A percentile compares a stretch with the other conserved stretches of the same genome.
Conservation (phyloP, 1,139 yeast species). For the Geotrichum carabidarum region DNA sequence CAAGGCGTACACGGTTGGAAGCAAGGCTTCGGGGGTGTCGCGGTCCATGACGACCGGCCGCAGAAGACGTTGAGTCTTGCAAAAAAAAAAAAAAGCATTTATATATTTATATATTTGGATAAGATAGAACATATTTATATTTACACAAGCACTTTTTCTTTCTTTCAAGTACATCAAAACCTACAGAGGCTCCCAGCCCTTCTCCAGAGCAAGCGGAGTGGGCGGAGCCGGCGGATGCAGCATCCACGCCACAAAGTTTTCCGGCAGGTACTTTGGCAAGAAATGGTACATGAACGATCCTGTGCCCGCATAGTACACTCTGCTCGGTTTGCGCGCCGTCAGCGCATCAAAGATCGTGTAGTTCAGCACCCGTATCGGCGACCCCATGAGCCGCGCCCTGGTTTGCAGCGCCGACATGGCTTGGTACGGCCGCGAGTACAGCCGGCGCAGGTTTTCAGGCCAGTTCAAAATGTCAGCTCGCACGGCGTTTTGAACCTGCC, state of each 20-base stretch:
- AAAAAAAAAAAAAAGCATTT: neutral
- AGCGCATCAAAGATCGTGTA: constrained; percentile 38
- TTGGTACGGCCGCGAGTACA: constrained; percentile 37
- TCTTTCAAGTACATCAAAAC: neutral
- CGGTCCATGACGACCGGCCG: constrained; percentile 11
- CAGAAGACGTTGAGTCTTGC: neutral
- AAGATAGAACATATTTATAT: neutral
- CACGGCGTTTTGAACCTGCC: constrained; percentile 33
- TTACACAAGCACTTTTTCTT: neutral
- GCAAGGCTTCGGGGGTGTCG: constrained; percentile 12
- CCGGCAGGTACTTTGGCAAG: constrained; percentile 36
- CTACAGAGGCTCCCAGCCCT: constrained; percentile 15
- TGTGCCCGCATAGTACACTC: constrained; percentile 40
- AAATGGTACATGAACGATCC: constrained; percentile 38
- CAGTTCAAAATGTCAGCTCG: constrained; percentile 41
- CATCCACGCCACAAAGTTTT: constrained; percentile 35
- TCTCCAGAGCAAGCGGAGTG: constrained; percentile 12
- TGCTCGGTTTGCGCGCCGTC: constrained; percentile 30
- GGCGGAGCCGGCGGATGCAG: constrained; percentile 28
- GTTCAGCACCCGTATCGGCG: constrained; percentile 34
- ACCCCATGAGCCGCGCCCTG: constrained; percentile 32
- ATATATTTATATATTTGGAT: neutral
- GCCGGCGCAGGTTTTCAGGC: constrained; percentile 38
- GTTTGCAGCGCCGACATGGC: constrained; percentile 35
- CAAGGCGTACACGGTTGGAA: constrained; percentile 2